Conservation (phyloP, 345 rosid species). For the Physaria fendleri region DNA sequence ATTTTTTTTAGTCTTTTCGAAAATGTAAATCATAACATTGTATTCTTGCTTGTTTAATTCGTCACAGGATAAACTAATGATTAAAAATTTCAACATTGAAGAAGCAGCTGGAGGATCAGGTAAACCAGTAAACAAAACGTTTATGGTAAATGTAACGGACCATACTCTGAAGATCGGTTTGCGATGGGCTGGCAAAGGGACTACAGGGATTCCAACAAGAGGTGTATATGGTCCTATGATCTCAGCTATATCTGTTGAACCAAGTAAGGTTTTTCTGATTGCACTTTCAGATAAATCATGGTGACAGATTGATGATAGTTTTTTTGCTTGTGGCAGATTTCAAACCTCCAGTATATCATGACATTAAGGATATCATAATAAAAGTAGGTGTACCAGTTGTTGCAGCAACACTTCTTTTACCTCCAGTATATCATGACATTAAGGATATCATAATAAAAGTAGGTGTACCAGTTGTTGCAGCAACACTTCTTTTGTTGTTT, state of each 20-base stretch:
- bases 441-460: too few species aligned
- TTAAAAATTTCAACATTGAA: conserved; percentile 45
- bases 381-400: conserved; percentile 33
- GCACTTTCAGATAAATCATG: neutral
- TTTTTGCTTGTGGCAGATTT: conserved; percentile 45
- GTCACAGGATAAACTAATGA: conserved; percentile 38
- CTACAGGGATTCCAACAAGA: conserved; percentile 42
- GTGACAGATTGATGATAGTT: neutral
- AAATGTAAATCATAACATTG: neutral
- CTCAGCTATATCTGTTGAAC: conserved; percentile 53
- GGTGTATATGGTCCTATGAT: conserved; percentile 58
- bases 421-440: too few species aligned
- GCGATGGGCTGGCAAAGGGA: conserved; percentile 60
- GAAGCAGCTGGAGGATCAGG: conserved; percentile 47
- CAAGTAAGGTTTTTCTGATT: conserved; percentile 37
- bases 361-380: conserved; percentile 19
- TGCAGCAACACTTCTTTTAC: too few species aligned
- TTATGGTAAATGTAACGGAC: conserved; percentile 19
- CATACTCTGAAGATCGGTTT: conserved; percentile 46
- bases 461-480: too few species aligned
- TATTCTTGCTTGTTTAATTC: neutral
- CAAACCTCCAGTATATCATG: conserved; percentile 40
- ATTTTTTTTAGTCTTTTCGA: neutral
- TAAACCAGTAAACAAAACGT: conserved; percentile 32
- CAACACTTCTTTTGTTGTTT: conserved; percentile 37